phyloP scores from a whole-genome alignment of 1,284 basidiomycete genomes.

The Fomitopsis schrenkii region DNA sequence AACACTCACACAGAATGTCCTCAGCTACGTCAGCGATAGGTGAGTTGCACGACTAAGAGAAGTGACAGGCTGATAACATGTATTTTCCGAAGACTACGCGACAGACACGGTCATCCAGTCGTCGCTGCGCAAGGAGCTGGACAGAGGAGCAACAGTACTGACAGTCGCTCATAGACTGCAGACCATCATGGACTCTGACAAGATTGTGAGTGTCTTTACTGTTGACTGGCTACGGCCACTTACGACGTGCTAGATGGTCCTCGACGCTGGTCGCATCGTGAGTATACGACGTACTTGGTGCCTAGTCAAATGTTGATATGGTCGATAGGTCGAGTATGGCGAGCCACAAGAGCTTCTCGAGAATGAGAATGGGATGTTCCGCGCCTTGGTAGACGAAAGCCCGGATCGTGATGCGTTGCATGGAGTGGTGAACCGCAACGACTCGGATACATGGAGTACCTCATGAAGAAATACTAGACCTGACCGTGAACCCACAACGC shows the following conservation, averaged over 20 bases:
- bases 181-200: slow-evolving; percentile 50
- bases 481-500: too few relatives aligned
- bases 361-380: slow-evolving; percentile 25
- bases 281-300: neutral
- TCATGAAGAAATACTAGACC: neutral
- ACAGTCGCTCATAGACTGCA: slow-evolving; percentile 65
- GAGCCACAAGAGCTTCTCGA: slow-evolving; percentile 24
- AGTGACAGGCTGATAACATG: too few relatives aligned
- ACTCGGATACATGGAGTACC: neutral
- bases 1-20: neutral
- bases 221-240: neutral
- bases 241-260: slow-evolving; percentile 19
- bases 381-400: slow-evolving; percentile 28
- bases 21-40: slow-evolving; percentile 48
- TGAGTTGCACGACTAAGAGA: slow-evolving; percentile 12
- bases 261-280: slow-evolving; percentile 24
- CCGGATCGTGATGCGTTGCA: slow-evolving; percentile 24
- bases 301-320: neutral
- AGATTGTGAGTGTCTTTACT: slow-evolving; percentile 18
- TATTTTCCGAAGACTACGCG: neutral
- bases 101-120: slow-evolving; percentile 24
- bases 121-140: slow-evolving; percentile 43
- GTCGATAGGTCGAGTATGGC: slow-evolving; percentile 25
- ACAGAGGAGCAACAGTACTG: slow-evolving; percentile 47
- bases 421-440: slow-evolving; percentile 7